A percentile compares a stretch with the other conserved stretches of the same genome.
These are phyloP conservation scores for Lenwebbia sp. DNA, from an alignment of 345 rosid genomes.

Conservation along the genomic window DNA sequence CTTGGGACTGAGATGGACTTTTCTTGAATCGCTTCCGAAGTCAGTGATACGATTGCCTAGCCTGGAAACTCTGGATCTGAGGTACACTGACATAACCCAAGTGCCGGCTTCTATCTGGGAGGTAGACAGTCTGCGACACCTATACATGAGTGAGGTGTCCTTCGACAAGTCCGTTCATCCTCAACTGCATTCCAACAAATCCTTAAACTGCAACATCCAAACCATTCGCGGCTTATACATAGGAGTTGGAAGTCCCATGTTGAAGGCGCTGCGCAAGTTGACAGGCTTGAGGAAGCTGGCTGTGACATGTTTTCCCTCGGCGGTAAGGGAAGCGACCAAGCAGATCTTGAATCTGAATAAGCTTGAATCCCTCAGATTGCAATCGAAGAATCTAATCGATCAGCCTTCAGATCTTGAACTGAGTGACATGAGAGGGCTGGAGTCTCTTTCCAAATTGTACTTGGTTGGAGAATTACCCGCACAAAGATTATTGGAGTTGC, in stretches of 20 bases:
- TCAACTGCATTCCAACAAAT: too few relatives aligned
- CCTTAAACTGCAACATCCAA: conserved; percentile 1
- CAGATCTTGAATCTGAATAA: not conserved
- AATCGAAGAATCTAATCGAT: conserved; percentile 9
- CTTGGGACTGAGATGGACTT: conserved; percentile 19
- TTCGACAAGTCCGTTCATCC: not conserved
- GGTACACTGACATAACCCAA: conserved; percentile 14
- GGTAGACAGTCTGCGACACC: conserved; percentile 6
- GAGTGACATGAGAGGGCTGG: not conserved
- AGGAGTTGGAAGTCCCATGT: not conserved
- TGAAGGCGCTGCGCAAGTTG: not conserved
- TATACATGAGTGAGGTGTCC: conserved; percentile 4
- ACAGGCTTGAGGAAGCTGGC: conserved; percentile 13
- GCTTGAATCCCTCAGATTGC: conserved; percentile 17
- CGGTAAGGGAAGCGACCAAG: not conserved
- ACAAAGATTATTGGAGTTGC: not conserved
- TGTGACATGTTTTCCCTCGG: conserved; percentile 8
- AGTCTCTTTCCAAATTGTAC: conserved; percentile 11
- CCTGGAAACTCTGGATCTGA: conserved; percentile 31
- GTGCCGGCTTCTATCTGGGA: conserved; percentile 11
- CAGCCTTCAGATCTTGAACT: conserved; percentile 11
- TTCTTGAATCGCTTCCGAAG: conserved; percentile 10
- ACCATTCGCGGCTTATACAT: conserved; percentile 19
- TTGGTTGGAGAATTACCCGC: conserved; percentile 8
- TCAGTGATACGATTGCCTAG: conserved; percentile 2